Conservation (phyloP, 75 land plant species). For the Adiantum capillusveneris region DNA sequence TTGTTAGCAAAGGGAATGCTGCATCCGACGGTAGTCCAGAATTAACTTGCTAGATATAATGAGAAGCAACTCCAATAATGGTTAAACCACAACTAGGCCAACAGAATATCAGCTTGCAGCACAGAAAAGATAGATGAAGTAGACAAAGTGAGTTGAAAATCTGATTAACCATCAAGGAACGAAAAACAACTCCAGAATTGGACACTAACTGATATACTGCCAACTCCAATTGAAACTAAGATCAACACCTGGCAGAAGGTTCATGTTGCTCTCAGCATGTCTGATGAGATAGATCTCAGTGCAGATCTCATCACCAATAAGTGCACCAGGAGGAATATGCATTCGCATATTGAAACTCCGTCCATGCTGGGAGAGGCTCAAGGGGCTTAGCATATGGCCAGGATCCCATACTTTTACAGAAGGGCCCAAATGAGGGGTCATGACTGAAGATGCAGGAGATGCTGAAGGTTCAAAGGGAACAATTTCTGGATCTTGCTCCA, state of each 20-base stretch:
- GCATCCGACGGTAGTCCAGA: no score
- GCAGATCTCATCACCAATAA: conserved; percentile 15
- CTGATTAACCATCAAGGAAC: no score
- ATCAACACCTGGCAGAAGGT: conserved; percentile 31
- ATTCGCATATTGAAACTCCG: conserved; percentile 7
- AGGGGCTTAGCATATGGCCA: conserved; percentile 45
- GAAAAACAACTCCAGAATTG: no score
- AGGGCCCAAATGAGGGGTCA: conserved; percentile 55
- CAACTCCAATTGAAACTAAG: no score
- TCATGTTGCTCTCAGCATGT: conserved; percentile 61
- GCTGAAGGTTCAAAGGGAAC: conserved; percentile 73
- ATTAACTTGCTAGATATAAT: no score
- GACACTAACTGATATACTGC: no score
- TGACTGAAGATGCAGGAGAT: conserved; percentile 62
- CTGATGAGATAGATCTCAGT: conserved; percentile 54
- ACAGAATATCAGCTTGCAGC: no score
- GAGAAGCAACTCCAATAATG: no score
- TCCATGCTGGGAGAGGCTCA: conserved; percentile 10
- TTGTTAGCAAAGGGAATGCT: no score
- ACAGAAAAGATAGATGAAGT: no score
- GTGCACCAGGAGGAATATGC: conserved; percentile 6
- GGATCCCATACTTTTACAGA: conserved; percentile 79
- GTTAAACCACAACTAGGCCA: no score
- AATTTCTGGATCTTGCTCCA: conserved; percentile 78
- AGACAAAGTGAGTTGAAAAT: no score